phyloP scores from a whole-genome alignment of 768 basidiomycete species.

The Boletus huronensis region DNA sequence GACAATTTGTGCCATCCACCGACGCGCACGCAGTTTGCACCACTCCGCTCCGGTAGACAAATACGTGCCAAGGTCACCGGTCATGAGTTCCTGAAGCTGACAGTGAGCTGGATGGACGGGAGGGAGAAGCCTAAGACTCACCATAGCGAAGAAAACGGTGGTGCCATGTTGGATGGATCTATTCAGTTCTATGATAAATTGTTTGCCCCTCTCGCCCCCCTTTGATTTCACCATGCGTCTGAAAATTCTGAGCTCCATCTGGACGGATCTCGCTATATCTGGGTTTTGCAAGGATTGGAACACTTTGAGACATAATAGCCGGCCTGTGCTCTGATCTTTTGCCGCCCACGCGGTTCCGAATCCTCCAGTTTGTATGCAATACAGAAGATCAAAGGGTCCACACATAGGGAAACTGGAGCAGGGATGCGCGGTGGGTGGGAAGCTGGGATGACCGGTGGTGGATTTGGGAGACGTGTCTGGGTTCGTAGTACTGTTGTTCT shows the following conservation, averaged over 20 bases:
- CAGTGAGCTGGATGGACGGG: background rate
- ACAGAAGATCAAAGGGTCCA: slow-evolving; percentile 26
- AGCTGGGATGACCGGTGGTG: background rate
- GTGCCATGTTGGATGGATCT: slow-evolving; percentile 33
- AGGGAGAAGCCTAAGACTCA: slow-evolving; percentile 12
- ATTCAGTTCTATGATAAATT: slow-evolving; percentile 39
- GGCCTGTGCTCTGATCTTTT: slow-evolving; percentile 25
- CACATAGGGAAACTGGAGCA: slow-evolving; percentile 18
- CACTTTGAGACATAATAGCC: slow-evolving; percentile 39
- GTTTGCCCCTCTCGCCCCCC: slow-evolving; percentile 20
- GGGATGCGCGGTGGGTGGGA: background rate
- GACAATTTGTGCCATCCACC: slow-evolving; percentile 43
- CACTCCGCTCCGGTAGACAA: slow-evolving; percentile 22
- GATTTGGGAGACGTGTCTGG: background rate
- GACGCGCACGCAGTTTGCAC: slow-evolving; percentile 28
- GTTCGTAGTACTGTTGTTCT: background rate
- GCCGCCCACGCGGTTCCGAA: slow-evolving; percentile 24
- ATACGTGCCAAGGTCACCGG: slow-evolving; percentile 34
- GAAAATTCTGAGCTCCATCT: slow-evolving; percentile 36
- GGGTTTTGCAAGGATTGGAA: slow-evolving; percentile 18
- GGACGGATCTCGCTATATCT: slow-evolving; percentile 15
- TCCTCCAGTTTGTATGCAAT: slow-evolving; percentile 16
- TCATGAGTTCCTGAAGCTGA: slow-evolving; percentile 38
- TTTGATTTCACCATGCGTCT: slow-evolving; percentile 30
- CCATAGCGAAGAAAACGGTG: slow-evolving; percentile 39